phyloP scores from a whole-genome alignment of 2,329 filamentous ascomycete genomes.

The Helotiales sp. region DNA sequence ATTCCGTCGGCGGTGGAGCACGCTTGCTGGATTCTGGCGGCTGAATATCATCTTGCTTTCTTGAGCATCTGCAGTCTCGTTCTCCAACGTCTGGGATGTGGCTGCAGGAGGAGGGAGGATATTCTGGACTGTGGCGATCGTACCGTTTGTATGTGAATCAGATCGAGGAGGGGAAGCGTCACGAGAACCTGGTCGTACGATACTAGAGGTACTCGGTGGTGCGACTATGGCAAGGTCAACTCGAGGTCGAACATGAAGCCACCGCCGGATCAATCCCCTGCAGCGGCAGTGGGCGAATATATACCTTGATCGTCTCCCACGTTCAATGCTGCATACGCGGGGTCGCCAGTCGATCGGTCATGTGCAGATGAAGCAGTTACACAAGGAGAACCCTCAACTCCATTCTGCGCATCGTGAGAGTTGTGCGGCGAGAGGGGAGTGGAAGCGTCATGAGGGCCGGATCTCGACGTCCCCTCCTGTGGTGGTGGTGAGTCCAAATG shows the following conservation, averaged over 20 bases:
- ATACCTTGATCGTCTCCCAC: slow-evolving; percentile 11
- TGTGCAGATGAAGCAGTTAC: slow-evolving; percentile 10
- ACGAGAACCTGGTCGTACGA: slow-evolving; percentile 20
- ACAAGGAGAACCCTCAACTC: not conserved
- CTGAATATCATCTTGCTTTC: slow-evolving; percentile 30
- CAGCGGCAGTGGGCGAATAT: slow-evolving; percentile 1
- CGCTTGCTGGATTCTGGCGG: slow-evolving; percentile 8
- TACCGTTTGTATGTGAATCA: slow-evolving; percentile 3
- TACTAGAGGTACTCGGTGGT: slow-evolving; percentile 12
- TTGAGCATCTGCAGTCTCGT: slow-evolving; percentile 5
- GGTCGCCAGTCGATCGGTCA: slow-evolving; percentile 1
- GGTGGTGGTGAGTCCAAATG: slow-evolving; percentile 16
- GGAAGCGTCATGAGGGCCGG: not conserved
- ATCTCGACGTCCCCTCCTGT: not conserved
- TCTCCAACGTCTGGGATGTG: slow-evolving; percentile 10
- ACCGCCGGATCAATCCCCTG: not conserved
- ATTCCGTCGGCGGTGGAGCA: slow-evolving; percentile 25
- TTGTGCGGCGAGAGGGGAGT: not conserved
- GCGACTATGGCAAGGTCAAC: slow-evolving; percentile 19
- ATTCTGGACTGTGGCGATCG: slow-evolving; percentile 5
- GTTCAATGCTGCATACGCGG: slow-evolving; percentile 7
- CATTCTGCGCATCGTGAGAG: not conserved
- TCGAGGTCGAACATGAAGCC: slow-evolving; percentile 5
- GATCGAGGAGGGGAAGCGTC: slow-evolving; percentile 4
- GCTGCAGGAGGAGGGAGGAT: slow-evolving; percentile 5